These are phyloP conservation scores for Davidsoniella eucalypti DNA, from an alignment of 2,329 filamentous ascomycete genomes.

Conservation along the genomic window DNA sequence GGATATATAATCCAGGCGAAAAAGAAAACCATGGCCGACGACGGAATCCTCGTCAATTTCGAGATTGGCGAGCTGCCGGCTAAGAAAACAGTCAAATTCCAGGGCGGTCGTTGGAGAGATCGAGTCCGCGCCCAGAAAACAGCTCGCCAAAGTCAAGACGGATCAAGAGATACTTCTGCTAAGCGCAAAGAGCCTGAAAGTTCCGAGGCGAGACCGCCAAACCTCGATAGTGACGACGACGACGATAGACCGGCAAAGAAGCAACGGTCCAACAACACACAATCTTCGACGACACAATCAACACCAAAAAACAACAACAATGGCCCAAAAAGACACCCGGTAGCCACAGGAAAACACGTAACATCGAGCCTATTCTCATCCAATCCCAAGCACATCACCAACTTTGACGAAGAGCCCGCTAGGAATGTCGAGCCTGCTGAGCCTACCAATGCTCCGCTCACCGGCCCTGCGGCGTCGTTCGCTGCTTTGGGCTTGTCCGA, in stretches of 20 bases:
- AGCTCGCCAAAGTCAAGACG: not conserved
- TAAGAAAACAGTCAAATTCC: constrained; percentile 49
- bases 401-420: constrained; percentile 36
- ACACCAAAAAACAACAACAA: not conserved
- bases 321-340: constrained; percentile 1
- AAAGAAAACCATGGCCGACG: constrained; percentile 56
- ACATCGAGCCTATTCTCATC: constrained; percentile 86
- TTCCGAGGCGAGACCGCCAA: constrained; percentile 20
- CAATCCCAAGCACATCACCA: constrained; percentile 60
- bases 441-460: constrained; percentile 80
- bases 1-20: not conserved
- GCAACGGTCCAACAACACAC: constrained; percentile 17
- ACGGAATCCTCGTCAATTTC: constrained; percentile 91
- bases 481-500: constrained; percentile 69
- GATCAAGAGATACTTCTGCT: constrained; percentile 15
- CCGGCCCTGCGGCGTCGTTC: constrained; percentile 72
- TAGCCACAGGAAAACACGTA: constrained; percentile 34
- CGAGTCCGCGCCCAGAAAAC: constrained; percentile 31
- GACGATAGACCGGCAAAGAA: constrained; percentile 15
- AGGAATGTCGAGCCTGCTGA: constrained; percentile 37
- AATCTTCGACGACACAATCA: not conserved
- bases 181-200: constrained; percentile 24
- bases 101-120: constrained; percentile 87
- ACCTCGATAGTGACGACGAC: constrained; percentile 10
- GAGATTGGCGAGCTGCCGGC: constrained; percentile 53